Base-by-base conservation (phyloP, 345 rosid species). In the Populus davidiana region DNA sequence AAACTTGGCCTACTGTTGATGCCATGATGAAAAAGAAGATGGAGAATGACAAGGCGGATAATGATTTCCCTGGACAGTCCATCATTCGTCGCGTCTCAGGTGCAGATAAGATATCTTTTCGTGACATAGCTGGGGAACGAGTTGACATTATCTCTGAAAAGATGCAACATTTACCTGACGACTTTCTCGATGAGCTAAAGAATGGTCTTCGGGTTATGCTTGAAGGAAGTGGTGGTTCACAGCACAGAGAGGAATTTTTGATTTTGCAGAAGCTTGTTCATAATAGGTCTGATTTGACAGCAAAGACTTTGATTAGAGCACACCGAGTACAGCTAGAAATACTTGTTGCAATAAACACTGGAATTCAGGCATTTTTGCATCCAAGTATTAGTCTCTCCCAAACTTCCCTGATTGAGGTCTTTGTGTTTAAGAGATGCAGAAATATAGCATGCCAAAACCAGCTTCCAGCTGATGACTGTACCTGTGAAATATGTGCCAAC, bases 401-500 rank as follows among this genome's bases (percentile, higher is more conserved):
- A 71, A 82, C 96, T 69, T 86, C 91, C 75, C 92, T 96, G 66
- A 90, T 92, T 64, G 97, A 96, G 89, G 90, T 92, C 74, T 96
- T 96, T 79, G 88, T 90, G 44, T 89, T 88, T 87, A 94, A 91
- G 85, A 88, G 96, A 76, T 96, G 99, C 94, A 85, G 98, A 82
- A 96, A 96, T 83, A 87, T 94, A 61, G 92, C 91, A 6, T 96
- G 97, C 86, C 97, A 90, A 62, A 92, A 80, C 83, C 95, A 89
- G 81, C 88, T 96, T 70, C 98, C 98, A 1, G 97, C 97, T 16
- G 99, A 96, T 73, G 97, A 90, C 52, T 96, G 98, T 67, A 83
- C 89, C 76, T 94, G 98, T 52, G 94, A 91, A 63, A 89, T 90
- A 77, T 94, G 99, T 76, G 41, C 91, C 11, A 88, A 85, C 72